phyloP scores from a whole-genome alignment of 192 early-diverging fungal genomes.

The Linnemannia schmuckeri region DNA sequence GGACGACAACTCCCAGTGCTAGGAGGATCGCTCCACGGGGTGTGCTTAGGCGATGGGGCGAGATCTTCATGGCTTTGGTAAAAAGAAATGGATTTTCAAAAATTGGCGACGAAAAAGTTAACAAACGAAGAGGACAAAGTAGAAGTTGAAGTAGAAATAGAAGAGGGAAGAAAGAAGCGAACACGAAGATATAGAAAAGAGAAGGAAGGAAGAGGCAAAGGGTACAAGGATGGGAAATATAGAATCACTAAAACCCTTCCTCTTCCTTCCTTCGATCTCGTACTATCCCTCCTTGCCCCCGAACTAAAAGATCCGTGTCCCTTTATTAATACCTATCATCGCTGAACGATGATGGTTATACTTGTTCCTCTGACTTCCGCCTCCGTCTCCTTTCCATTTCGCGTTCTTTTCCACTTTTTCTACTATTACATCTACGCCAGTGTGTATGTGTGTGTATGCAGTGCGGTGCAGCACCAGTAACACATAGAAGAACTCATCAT shows the following conservation, averaged over 20 bases:
- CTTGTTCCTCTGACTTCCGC: not conserved
- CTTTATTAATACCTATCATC: not conserved
- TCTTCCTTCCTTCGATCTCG: not conserved
- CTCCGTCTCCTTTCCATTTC: not conserved
- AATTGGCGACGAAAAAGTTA: not conserved
- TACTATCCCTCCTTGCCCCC: not conserved
- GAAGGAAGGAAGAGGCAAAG: not conserved
- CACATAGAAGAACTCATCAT: too few species aligned
- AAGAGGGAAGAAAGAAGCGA: not conserved
- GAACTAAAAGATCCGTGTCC: not conserved
- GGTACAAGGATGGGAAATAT: not conserved
- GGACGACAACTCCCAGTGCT: not conserved
- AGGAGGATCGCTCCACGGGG: not conserved
- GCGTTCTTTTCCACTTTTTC: not conserved
- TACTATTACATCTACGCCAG: not conserved
- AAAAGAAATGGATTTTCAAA: too few species aligned
- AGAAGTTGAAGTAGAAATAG: not conserved
- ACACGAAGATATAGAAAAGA: not conserved
- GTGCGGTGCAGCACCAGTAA: too few species aligned
- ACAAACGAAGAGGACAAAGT: not conserved
- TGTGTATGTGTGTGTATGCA: too few species aligned
- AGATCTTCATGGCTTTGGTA: not conserved
- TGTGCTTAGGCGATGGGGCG: not conserved
- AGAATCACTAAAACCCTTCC: not conserved
- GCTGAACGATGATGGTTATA: not conserved